Evolutionary conservation across 2,329 filamentous ascomycete species (phyloP), one percentile per base, ranked within the genome.

Genomic region (Cladobotryum protrusum): DNA sequence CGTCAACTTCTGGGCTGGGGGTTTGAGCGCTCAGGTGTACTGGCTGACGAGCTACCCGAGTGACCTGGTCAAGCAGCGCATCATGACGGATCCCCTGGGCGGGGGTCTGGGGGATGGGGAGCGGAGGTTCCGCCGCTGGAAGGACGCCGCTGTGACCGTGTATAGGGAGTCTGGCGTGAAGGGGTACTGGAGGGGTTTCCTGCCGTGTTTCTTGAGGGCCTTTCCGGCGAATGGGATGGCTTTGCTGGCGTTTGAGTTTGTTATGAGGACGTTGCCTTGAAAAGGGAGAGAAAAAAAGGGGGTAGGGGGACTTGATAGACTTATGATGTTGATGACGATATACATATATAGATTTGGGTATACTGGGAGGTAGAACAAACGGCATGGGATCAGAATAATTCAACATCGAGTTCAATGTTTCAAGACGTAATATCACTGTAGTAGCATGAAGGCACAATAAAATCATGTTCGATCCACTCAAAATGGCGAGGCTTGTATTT

Each of bases 201-300:
- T 95, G 62, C 93, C 93, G 2, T 97, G 92, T 66, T 96, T 97
- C 65, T 66, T 97, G 64, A 76, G 93, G 57, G 93, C 93, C 3
- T 97, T 97, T 67, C 93, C 93, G 13, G 92, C 93, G 19, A 97
- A 97, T 73, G 93, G 91, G 0, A 86, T 93, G 81, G 92, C 93
- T 2, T 70, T 97, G 63, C 83, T 96, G 48, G 91, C 87, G 24
- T 97, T 97, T 74, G 93, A 99, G 68, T 88, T 85, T 3, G 87
- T 93, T 47, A 92, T 96, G 87, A 81, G 89, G 57, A 63, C 72
- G 12, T 67, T 85, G 59, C 78, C 79, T 36, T 76, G 56, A 63
- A 13, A 41, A 37, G 15, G 35, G 35, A n/a, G 35, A 15, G 34
- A 36, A n/a, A 41, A 15, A 15, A 3, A 36, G 11, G 7, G 36